phyloP scores from a whole-genome alignment of 148 eudicot genomes.

The Amaranthus palmeri region DNA sequence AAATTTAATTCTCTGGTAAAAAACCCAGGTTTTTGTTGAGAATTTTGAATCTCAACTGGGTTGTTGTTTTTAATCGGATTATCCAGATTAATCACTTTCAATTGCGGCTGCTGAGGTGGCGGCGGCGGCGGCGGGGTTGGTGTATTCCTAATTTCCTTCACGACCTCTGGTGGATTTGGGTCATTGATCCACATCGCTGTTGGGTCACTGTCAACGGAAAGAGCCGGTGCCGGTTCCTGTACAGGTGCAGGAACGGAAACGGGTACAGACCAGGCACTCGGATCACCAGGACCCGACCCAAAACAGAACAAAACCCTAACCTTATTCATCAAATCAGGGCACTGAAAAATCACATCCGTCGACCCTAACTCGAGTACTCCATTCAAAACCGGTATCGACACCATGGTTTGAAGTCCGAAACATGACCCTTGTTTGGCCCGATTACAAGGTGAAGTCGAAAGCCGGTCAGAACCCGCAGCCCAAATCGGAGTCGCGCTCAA shows the following conservation, averaged over 20 bases:
- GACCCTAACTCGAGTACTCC: constrained; percentile 51
- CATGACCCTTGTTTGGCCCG: background rate
- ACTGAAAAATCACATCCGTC: background rate
- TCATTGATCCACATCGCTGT: constrained; percentile 66
- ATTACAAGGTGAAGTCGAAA: constrained; percentile 34
- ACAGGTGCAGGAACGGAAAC: background rate
- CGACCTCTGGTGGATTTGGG: constrained; percentile 14
- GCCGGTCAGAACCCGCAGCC: constrained; percentile 51
- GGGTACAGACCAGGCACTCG: background rate
- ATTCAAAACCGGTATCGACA: constrained; percentile 40
- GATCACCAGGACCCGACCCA: background rate
- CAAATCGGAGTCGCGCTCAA: constrained; percentile 36
- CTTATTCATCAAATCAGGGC: background rate
- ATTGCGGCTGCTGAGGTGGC: background rate
- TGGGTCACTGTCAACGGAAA: constrained; percentile 47
- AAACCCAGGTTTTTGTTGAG: constrained; percentile 6
- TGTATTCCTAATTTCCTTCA: too few species aligned
- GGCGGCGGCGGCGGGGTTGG: background rate
- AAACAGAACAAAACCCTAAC: constrained; percentile 35
- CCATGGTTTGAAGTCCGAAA: constrained; percentile 17
- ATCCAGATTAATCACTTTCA: constrained; percentile 25
- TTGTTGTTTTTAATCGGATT: constrained; percentile 17
- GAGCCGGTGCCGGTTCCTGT: too few species aligned
- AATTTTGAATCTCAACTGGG: background rate
- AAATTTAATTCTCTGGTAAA: constrained; percentile 29